phyloP scores from a whole-genome alignment of 108 stramenopile species.

The Nannochloropsis gaditana region DNA sequence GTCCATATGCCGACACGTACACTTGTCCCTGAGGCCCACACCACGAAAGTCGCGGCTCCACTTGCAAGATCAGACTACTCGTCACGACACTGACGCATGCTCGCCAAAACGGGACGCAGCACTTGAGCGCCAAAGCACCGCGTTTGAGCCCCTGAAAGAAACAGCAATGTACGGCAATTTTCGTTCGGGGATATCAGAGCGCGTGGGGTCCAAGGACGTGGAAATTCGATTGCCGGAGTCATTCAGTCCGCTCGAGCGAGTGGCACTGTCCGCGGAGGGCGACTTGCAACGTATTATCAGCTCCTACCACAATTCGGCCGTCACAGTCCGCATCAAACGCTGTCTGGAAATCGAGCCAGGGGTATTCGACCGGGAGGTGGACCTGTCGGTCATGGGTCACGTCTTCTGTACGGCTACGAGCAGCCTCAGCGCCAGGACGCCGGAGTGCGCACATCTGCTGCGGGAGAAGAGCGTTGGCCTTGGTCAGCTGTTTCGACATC shows the following conservation, averaged over 20 bases:
- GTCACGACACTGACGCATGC: too few species aligned
- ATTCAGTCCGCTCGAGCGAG: background rate
- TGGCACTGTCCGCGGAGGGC: background rate
- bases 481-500: slow-evolving; percentile 5
- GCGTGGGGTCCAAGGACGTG: background rate
- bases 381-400: background rate
- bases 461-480: slow-evolving; percentile 8
- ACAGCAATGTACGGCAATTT: too few species aligned
- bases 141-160: too few species aligned
- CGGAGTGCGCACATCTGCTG: background rate
- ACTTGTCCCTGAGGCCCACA: too few species aligned
- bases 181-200: background rate
- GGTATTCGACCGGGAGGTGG: background rate
- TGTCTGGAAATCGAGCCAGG: background rate
- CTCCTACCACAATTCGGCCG: background rate
- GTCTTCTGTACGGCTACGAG: background rate
- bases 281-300: background rate
- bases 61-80: too few species aligned
- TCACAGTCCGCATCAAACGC: background rate
- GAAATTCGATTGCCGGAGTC: slow-evolving; percentile 16
- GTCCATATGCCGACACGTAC: too few species aligned
- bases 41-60: too few species aligned
- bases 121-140: too few species aligned
- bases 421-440: background rate
- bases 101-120: too few species aligned